These are phyloP conservation scores for Termitomyces sp. DNA, from an alignment of 768 basidiomycete species.

Conservation along the genomic window DNA sequence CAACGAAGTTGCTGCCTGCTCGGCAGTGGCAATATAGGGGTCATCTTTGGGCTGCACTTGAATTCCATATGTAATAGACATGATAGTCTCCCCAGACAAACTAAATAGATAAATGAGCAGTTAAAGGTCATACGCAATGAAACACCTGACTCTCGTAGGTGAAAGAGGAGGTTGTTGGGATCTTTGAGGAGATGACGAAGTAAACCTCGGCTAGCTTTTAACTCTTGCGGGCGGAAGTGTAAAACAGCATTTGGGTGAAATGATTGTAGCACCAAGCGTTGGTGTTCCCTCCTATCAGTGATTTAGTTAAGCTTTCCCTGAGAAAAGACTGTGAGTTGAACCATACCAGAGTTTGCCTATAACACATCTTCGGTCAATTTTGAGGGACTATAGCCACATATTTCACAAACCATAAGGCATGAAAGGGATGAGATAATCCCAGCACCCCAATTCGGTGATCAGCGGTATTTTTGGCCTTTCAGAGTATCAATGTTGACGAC, in stretches of 20 bases:
- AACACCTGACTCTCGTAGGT: conserved; percentile 21
- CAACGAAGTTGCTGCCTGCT: conserved; percentile 24
- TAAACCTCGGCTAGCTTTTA: conserved; percentile 15
- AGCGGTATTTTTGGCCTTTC: not conserved
- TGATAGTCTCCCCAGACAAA: conserved; percentile 20
- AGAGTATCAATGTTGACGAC: not conserved
- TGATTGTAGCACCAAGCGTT: conserved; percentile 26
- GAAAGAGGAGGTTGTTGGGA: not conserved
- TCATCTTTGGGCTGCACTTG: conserved; percentile 27
- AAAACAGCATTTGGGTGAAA: conserved; percentile 23
- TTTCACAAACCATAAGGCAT: not conserved
- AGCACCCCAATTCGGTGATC: not conserved
- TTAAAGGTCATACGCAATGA: not conserved
- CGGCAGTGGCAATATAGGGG: conserved; percentile 27
- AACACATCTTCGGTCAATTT: not conserved
- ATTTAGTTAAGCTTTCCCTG: not conserved
- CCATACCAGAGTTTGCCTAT: not conserved
- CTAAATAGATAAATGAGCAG: not conserved
- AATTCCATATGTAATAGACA: conserved; percentile 30
- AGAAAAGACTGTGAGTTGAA: not conserved
- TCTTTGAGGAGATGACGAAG: conserved; percentile 18
- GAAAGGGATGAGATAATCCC: not conserved
- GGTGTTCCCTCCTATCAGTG: conserved; percentile 19
- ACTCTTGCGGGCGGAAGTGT: conserved; percentile 19
- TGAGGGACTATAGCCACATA: not conserved